Conservation (phyloP, 2,329 filamentous ascomycete genomes). For the Penicillium frequentans region DNA sequence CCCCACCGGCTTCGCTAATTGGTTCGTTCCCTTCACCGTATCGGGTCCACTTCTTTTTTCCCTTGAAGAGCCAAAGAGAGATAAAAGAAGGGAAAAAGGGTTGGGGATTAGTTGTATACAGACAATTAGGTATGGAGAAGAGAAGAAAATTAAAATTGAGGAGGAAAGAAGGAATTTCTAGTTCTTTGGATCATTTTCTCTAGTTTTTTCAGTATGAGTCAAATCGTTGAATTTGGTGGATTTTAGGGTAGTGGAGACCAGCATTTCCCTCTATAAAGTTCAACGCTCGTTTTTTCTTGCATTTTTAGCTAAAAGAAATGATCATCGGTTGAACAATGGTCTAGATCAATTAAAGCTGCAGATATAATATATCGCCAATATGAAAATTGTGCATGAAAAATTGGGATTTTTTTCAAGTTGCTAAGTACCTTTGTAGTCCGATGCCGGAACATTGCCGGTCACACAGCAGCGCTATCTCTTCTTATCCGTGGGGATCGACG, state of each 20-base stretch:
- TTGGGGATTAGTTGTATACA: slow-evolving; percentile 6
- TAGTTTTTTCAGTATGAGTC: slow-evolving; percentile 27
- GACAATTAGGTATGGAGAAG: neutral
- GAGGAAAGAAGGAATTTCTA: neutral
- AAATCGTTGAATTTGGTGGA: slow-evolving; percentile 11
- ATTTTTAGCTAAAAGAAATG: neutral
- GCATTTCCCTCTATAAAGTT: neutral
- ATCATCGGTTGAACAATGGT: neutral
- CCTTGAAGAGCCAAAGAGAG: slow-evolving; percentile 8
- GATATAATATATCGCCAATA: too few species aligned
- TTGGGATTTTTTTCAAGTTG: too few species aligned
- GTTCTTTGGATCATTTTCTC: neutral
- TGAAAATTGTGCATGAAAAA: too few species aligned
- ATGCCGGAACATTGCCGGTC: slow-evolving; percentile 4
- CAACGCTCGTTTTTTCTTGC: neutral
- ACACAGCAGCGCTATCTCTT: neutral
- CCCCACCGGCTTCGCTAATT: slow-evolving; percentile 21
- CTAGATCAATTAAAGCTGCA: neutral
- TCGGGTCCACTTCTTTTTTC: slow-evolving; percentile 21
- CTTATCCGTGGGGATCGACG: slow-evolving; percentile 4
- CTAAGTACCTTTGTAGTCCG: neutral
- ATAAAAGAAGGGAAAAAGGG: slow-evolving; percentile 1
- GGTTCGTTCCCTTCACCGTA: slow-evolving; percentile 23
- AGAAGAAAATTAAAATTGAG: neutral
- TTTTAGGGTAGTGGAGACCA: slow-evolving; percentile 1